Base-by-base conservation (phyloP, 176 grass and related monocot genomes). In the Oryza longistaminata region DNA sequence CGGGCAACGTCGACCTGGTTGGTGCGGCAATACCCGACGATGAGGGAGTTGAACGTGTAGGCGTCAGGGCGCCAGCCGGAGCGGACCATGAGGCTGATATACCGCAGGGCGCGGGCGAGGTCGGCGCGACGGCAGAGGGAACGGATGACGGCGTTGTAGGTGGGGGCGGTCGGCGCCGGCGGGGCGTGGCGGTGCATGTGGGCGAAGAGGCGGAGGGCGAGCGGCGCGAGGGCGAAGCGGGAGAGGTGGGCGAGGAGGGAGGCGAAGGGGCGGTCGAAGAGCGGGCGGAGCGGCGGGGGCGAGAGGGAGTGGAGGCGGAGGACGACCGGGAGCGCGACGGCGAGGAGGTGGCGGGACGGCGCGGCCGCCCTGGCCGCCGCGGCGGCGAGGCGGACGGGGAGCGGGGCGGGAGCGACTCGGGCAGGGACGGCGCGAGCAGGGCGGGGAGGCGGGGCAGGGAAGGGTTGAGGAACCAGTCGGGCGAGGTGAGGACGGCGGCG, bases 81-180 rank as follows among this genome's bases (percentile, higher is more conserved):
- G 64, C 82, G 88, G 40, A 89, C 71, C 82, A 89, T 89, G 77
- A 89, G 88, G 88, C 82, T 89, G 42, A 89, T 82, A 31, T 85
- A 89, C 11, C 77, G 71, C 9, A 81, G 82, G 26, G 88, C 64
- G 77, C 40, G 71, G 29, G 35, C 77, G 64, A 89, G 88, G 78
- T 89, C 64, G 65, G 82, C 77, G 12, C 82, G 78, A 53, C 77
- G 77, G 88, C 88, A 85, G 71, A 89, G 88, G 12, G 82, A 33
- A 43, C 87, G 82, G 50, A 89, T 76, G 77, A 89, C 82, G n/a
- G 82, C 24, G 44, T 89, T 89, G 82, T 85, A 89, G 39, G 82
- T 89, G 65, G 50, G 29, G 9, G 33, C 75, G 0, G 74, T 68
- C 17, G 87, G 87, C 1, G 87, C 76, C 11, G 76, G 82, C 7